phyloP scores from a whole-genome alignment of 371 early-diverging fungal species.

The Modicella reniformis region DNA sequence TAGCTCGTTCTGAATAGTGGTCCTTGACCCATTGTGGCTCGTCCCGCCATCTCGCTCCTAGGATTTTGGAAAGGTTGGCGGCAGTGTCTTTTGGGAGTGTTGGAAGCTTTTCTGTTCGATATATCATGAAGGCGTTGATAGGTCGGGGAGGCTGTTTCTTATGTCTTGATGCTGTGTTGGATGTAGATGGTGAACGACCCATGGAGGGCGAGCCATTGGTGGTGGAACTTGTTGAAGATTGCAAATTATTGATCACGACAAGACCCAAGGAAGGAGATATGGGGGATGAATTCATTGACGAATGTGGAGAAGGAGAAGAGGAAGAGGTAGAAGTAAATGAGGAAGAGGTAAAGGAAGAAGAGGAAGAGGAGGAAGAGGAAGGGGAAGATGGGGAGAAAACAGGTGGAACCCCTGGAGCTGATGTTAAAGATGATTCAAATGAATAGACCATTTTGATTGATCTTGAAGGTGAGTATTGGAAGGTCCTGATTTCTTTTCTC shows the following conservation, averaged over 20 bases:
- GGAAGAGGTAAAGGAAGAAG: neutral
- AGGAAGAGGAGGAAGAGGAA: neutral
- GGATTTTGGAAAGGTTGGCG: constrained; percentile 44
- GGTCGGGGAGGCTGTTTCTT: constrained; percentile 42
- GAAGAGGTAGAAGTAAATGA: neutral
- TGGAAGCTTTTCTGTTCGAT: constrained; percentile 34
- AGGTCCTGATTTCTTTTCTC: too few species aligned
- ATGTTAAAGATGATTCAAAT: neutral
- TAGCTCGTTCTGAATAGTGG: constrained; percentile 27
- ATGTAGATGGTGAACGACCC: neutral
- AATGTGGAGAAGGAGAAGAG: neutral
- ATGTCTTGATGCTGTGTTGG: neutral
- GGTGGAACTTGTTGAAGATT: neutral
- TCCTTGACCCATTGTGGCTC: constrained; percentile 31
- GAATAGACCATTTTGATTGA: neutral
- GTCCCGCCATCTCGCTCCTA: constrained; percentile 40
- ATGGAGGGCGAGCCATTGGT: neutral
- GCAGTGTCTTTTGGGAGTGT: constrained; percentile 34
- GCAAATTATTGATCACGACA: neutral
- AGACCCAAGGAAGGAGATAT: neutral
- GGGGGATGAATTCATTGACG: neutral
- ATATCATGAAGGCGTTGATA: constrained; percentile 50
- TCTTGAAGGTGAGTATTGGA: too few species aligned
- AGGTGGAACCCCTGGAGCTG: neutral
- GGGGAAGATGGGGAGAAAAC: neutral